Percentiles rank a stretch among this genome's conserved stretches.
These are phyloP conservation scores for Draba incana DNA, from an alignment of 345 rosid species.

Conservation along the genomic window DNA sequence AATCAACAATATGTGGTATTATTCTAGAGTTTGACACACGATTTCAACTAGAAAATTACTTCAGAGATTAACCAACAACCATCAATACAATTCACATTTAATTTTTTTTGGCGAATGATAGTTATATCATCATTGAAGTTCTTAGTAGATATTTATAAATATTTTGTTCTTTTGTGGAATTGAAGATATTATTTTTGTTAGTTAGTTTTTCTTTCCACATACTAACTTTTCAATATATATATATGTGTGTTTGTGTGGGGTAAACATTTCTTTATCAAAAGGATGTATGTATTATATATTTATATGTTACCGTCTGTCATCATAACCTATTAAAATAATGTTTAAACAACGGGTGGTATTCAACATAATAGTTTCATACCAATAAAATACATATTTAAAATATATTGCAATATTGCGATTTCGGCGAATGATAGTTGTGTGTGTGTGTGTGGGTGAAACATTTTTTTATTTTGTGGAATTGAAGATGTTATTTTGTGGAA, in stretches of 20 bases:
- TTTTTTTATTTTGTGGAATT: no score
- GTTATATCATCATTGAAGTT: not conserved
- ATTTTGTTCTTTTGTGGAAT: not conserved
- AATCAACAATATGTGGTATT: not conserved
- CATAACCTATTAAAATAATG: not conserved
- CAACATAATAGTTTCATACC: not conserved
- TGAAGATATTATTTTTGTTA: conserved; percentile 13
- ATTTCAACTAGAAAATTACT: no score
- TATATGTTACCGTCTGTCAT: not conserved
- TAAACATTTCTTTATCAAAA: conserved; percentile 7
- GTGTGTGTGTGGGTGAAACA: no score
- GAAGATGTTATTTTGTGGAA: no score
- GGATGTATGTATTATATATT: not conserved
- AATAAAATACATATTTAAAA: no score
- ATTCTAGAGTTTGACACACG: not conserved
- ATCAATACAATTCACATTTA: no score
- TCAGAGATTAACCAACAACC: no score
- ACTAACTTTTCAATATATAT: conserved; percentile 19
- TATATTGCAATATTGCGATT: no score
- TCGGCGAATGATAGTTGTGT: no score
- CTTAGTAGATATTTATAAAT: not conserved
- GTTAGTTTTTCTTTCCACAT: conserved; percentile 23
- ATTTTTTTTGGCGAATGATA: not conserved
- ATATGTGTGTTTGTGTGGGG: not conserved
- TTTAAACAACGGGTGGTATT: not conserved